Evolutionary conservation across 805 yeast genomes (phyloP).

Genomic region (Isabelozyma heimii): DNA sequence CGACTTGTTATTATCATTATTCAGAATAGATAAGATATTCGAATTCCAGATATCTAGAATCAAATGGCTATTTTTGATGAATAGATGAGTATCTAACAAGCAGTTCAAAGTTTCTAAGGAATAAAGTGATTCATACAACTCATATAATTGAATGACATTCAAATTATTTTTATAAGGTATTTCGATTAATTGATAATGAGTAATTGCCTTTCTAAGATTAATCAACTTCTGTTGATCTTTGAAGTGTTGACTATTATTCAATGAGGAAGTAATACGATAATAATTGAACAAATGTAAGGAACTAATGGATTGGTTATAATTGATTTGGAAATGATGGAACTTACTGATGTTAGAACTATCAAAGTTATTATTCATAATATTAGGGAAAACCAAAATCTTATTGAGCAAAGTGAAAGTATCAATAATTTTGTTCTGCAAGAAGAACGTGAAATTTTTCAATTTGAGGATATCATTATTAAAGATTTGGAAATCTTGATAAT

Average conservation of each 20-base stretch:
- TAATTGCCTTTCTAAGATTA: conserved; percentile 25
- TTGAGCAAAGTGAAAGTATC: conserved; percentile 24
- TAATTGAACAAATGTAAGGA: conserved; percentile 28
- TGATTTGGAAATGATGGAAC: conserved; percentile 17
- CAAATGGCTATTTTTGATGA: conserved; percentile 12
- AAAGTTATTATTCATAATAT: conserved; percentile 2
- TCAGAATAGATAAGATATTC: not conserved
- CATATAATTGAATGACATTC: conserved; percentile 20
- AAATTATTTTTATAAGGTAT: conserved; percentile 18
- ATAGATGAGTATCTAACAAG: conserved; percentile 13
- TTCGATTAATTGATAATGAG: conserved; percentile 29
- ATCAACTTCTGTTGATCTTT: conserved; percentile 31
- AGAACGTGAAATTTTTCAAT: conserved; percentile 22
- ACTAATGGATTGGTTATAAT: conserved; percentile 27
- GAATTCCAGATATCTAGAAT: conserved; percentile 13
- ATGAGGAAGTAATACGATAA: conserved; percentile 25
- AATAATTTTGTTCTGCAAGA: conserved; percentile 23
- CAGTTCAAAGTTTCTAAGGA: conserved; percentile 23
- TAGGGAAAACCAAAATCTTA: conserved; percentile 17
- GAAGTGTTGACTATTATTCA: conserved; percentile 11
- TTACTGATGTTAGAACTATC: conserved; percentile 1
- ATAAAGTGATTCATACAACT: conserved; percentile 29
- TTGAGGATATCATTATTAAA: conserved; percentile 14
- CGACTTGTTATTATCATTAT: not conserved
- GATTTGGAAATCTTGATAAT: conserved; percentile 16